phyloP scores from a whole-genome alignment of 768 basidiomycete genomes.

The Nidularia pulvinata region DNA sequence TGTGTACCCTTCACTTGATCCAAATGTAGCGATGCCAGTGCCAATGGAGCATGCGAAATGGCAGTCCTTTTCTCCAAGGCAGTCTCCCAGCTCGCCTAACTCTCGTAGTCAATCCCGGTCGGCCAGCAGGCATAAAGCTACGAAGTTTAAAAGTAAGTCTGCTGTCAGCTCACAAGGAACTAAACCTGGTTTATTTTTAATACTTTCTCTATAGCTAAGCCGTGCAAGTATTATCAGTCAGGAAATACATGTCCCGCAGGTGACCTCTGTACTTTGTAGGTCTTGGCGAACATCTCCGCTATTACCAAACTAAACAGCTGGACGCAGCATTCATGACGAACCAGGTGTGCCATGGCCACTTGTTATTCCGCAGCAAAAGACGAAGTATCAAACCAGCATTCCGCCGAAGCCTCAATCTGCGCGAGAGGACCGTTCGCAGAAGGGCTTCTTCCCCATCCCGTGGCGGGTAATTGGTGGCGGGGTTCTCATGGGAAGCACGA shows the following conservation, averaged over 20 bases:
- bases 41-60: too few relatives aligned
- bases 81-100: too few relatives aligned
- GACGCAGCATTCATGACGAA: conserved; percentile 53
- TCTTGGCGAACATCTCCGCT: too few relatives aligned
- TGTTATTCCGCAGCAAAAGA: too few relatives aligned
- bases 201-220: conserved; percentile 51
- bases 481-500: conserved; percentile 54
- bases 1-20: conserved; percentile 18
- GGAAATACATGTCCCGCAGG: conserved; percentile 53
- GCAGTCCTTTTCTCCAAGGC: too few relatives aligned
- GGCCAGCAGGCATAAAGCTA: conserved; percentile 26
- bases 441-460: conserved; percentile 60
- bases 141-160: conserved; percentile 44
- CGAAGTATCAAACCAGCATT: too few relatives aligned
- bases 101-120: too few relatives aligned
- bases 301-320: too few relatives aligned
- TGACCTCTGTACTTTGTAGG: conserved; percentile 60
- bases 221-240: conserved; percentile 52
- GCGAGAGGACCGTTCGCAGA: conserved; percentile 9
- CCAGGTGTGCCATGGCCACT: too few relatives aligned
- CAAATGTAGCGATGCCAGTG: too few relatives aligned
- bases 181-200: too few relatives aligned
- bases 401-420: not conserved
- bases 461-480: conserved; percentile 84
- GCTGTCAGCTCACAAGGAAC: too few relatives aligned